phyloP scores from a whole-genome alignment of 2,329 filamentous ascomycete species.

The Aureobasidium sp. region DNA sequence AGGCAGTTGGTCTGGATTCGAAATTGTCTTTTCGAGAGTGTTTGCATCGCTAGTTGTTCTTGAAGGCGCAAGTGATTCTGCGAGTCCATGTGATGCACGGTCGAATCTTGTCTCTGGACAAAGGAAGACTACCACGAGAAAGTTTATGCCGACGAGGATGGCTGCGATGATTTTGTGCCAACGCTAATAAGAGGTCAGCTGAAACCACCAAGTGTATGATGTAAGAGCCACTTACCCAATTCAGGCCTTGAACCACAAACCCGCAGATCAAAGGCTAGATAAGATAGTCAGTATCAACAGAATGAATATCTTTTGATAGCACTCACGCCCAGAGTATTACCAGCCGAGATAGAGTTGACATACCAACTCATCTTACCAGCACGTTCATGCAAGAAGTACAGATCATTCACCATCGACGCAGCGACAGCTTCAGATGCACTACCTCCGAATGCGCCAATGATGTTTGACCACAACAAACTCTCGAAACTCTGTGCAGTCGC shows the following conservation, averaged over 20 bases:
- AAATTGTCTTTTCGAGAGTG: constrained; percentile 17
- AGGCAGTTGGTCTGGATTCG: constrained; percentile 18
- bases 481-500: constrained; percentile 35
- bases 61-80: background rate
- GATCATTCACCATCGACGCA: constrained; percentile 33
- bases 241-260: constrained; percentile 33
- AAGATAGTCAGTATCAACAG: background rate
- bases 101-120: constrained; percentile 34
- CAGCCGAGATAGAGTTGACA: constrained; percentile 35
- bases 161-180: constrained; percentile 36
- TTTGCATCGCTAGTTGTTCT: background rate
- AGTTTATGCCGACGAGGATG: constrained; percentile 28
- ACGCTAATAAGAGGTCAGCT: constrained; percentile 18
- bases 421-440: constrained; percentile 40
- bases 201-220: background rate
- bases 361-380: constrained; percentile 33
- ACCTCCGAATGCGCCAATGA: constrained; percentile 40
- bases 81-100: constrained; percentile 17
- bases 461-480: constrained; percentile 40
- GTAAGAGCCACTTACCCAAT: constrained; percentile 22
- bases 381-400: constrained; percentile 30
- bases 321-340: constrained; percentile 31
- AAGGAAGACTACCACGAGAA: constrained; percentile 30
- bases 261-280: constrained; percentile 32
- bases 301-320: background rate